Base-by-base conservation (phyloP, 306 rosid genomes). In the Quercus dentata region DNA sequence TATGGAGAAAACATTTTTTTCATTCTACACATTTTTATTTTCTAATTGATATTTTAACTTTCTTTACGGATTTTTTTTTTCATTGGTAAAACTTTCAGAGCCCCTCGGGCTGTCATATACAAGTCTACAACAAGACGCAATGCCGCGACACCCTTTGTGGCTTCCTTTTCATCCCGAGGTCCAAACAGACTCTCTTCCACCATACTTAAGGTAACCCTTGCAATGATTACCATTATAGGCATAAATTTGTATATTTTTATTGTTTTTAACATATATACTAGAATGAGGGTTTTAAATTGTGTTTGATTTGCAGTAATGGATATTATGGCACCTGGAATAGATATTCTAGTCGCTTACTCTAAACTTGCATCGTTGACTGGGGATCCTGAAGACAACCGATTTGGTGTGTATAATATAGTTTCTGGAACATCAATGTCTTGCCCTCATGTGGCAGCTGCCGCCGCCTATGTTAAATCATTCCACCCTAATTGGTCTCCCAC, bases 371-470 rank as follows among this genome's bases (percentile, higher is more conserved):
- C 89, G 13, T 0, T 87, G 44, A 71, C 89, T 20, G 89, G 91
- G 27, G 71, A 74, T 38, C 28, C 76, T 1, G 59, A 69, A 4
- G 96, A 94, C 86, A 21, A 2, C 11, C 86, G 91, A 23, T 51
- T 78, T 49, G 46, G 49, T 0, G 65, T 86, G 38, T 94, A 82
- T 67, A 90, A 90, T 31, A 85, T 91, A 38, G 1, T 90, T 3
- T 91, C 97, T 56, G 97, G 98, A 78, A 94, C 98, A 58, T 94
- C 97, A 21, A 94, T 94, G 97, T 62, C 98, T 4, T 90, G 92
- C 81, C 97, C 97, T 14, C 98, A 94, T 74, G 98, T 64, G 20
- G 20, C 79, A 1, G 96, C 90, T 0, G 87, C 96, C 5, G 95
- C 96, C 6, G 93, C 93, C 51, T 90, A 85, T 57, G 87, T 91